phyloP scores from a whole-genome alignment of 2,329 filamentous ascomycete species.

The Monilinia fructicola region DNA sequence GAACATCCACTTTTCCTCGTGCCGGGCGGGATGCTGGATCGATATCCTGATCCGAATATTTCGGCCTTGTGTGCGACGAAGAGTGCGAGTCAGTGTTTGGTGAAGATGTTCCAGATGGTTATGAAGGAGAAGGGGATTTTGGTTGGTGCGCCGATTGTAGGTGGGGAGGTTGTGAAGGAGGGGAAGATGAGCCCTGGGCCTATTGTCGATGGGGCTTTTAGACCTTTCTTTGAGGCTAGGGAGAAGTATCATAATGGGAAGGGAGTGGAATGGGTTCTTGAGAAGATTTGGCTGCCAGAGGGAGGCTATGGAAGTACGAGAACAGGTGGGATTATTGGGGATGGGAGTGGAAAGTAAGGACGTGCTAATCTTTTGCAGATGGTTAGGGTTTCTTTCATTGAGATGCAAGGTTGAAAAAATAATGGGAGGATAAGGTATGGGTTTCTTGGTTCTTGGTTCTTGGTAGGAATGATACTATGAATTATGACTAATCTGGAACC shows the following conservation, averaged over 20 bases:
- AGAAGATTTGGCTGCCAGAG: neutral
- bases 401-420: fast-evolving
- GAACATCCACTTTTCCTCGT: constrained; percentile 12
- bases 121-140: neutral
- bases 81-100: constrained; percentile 16
- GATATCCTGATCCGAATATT: constrained; percentile 7
- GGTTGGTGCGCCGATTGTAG: constrained; percentile 13
- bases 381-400: neutral
- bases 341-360: neutral
- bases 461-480: neutral
- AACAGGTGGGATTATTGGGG: neutral
- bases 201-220: constrained; percentile 16
- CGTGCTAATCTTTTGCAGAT: neutral
- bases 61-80: neutral
- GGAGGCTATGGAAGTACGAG: neutral
- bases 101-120: constrained; percentile 13
- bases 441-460: neutral
- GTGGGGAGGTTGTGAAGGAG: neutral
- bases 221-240: constrained; percentile 14
- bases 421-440: neutral
- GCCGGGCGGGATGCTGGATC: neutral
- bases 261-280: neutral
- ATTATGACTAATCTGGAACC: neutral
- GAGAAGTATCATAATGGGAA: neutral
- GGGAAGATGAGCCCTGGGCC: constrained; percentile 5